Conservation (phyloP, 78 protist species). For the Parvularia atlantis region DNA sequence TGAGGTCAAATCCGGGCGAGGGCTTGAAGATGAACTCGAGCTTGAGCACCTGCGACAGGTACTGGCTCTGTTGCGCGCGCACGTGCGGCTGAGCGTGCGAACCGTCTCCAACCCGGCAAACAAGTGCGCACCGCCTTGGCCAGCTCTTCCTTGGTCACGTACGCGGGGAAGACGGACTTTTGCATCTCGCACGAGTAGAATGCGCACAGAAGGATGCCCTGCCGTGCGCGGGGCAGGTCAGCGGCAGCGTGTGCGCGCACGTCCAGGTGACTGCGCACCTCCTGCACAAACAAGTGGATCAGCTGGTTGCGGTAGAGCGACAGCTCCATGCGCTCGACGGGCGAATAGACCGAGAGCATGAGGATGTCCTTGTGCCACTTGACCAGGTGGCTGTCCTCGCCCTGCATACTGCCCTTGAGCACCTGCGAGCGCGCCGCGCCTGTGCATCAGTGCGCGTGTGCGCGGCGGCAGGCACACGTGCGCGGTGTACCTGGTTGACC, state of each 20-base stretch:
- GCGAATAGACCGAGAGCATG: slow-evolving; percentile 2
- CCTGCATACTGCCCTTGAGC: too few species aligned
- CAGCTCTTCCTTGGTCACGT: too few species aligned
- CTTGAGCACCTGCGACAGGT: slow-evolving; percentile 11
- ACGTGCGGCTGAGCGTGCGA: not conserved
- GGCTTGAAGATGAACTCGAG: slow-evolving; percentile 18
- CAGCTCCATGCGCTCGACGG: slow-evolving; percentile 23
- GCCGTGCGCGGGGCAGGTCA: not conserved
- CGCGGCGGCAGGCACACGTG: not conserved
- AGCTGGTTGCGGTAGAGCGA: slow-evolving; percentile 21
- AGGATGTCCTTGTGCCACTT: not conserved
- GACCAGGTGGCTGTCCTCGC: not conserved
- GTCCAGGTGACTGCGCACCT: not conserved
- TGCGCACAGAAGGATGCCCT: not conserved
- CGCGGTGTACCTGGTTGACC: not conserved
- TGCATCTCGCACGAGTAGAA: slow-evolving; percentile 1
- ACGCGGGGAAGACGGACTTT: not conserved
- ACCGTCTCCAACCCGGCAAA: not conserved
- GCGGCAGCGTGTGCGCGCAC: not conserved
- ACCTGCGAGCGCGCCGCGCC: too few species aligned
- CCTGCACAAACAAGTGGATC: slow-evolving; percentile 14
- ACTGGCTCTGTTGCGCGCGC: too few species aligned
- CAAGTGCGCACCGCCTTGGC: too few species aligned
- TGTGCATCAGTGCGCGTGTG: not conserved
- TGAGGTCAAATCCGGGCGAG: slow-evolving; percentile 10